Base-by-base conservation (phyloP, 352 stramenopile genomes). In the Phytophthora colocasiae region DNA sequence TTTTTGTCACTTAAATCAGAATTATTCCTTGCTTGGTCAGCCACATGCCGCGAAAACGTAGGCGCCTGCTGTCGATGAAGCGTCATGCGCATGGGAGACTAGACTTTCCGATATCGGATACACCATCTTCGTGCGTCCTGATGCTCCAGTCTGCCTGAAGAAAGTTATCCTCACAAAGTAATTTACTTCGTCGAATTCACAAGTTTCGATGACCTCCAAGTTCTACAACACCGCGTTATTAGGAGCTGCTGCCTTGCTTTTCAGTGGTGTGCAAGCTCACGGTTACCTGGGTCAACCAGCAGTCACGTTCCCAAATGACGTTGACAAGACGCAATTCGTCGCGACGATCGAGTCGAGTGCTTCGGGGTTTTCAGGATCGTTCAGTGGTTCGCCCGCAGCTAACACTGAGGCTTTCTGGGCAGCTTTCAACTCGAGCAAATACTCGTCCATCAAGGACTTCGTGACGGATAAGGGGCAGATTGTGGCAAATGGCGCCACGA, bases 251-350 rank as follows among this genome's bases (percentile, higher is more conserved):
- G 52, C 55, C 47, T 29, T 81, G 2, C 5, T 63, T 22, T 32
- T 69, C 27, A 58, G 63, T 22, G 38, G 41, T 24, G 63, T 67
- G 12, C 49, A 69, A 7, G 75, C 59, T 19, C 78, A 87, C 38
- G 78, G 78, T 12, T 77, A 73, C 48, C 52, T 84, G 26, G 47
- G 63, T 31, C 34, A 61, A 10, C 78, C 78, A 8, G 34, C 22
- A 0, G 67, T 77, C 24, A 64, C 46, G 15, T 77, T 77, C 50
- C 59, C 59, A 5, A 53, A 66, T n/a, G 45, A 47, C 15, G 63
- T 66, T 24, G 74, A 83, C 45, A 71, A 66, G 32, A 83, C 77
- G 10, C 74, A 77, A 38, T 83, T 78, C 45, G 49, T 73, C 22
- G 67, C 64, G 1, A 80, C 75, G n/a, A 83, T 83, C 44, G 64